Evolutionary conservation across 2,329 filamentous ascomycete genomes (phyloP).

Genomic region (Alternaria viburni): DNA sequence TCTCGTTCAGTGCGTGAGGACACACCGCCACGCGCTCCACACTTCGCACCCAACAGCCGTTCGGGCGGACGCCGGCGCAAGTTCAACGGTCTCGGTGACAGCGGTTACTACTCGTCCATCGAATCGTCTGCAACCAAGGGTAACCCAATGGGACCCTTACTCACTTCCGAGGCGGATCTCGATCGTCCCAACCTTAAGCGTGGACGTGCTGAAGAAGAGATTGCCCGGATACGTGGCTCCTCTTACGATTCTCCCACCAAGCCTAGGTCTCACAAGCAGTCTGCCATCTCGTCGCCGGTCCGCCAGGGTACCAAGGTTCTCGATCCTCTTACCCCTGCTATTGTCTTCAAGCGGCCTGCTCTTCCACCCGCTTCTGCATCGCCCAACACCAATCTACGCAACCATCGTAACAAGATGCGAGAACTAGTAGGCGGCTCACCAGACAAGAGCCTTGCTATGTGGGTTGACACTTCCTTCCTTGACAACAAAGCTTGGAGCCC

Average conservation of each 20-base stretch:
- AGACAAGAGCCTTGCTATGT: constrained; percentile 60
- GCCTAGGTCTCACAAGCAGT: constrained; percentile 62
- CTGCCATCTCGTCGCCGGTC: constrained; percentile 52
- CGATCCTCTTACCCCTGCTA: constrained; percentile 76
- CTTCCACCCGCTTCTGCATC: constrained; percentile 79
- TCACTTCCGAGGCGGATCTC: constrained; percentile 75
- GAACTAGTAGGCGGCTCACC: constrained; percentile 80
- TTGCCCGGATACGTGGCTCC: constrained; percentile 88
- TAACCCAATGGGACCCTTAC: constrained; percentile 66
- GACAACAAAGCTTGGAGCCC: constrained; percentile 63
- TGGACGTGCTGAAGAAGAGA: constrained; percentile 93
- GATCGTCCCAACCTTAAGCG: constrained; percentile 83
- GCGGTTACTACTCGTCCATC: constrained; percentile 94
- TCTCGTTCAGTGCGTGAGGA: constrained; percentile 64
- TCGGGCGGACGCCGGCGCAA: constrained; percentile 76
- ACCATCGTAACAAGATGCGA: constrained; percentile 83
- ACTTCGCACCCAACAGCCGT: constrained; percentile 68
- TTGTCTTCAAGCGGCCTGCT: constrained; percentile 75
- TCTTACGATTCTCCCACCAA: constrained; percentile 92
- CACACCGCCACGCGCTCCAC: constrained; percentile 75
- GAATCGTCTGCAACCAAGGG: constrained; percentile 87
- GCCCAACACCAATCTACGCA: constrained; percentile 87
- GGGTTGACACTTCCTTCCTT: constrained; percentile 59
- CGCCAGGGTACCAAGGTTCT: constrained; percentile 41
- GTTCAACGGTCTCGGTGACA: constrained; percentile 83